phyloP scores from a whole-genome alignment of 768 basidiomycete species.

The Boletales sp. region DNA sequence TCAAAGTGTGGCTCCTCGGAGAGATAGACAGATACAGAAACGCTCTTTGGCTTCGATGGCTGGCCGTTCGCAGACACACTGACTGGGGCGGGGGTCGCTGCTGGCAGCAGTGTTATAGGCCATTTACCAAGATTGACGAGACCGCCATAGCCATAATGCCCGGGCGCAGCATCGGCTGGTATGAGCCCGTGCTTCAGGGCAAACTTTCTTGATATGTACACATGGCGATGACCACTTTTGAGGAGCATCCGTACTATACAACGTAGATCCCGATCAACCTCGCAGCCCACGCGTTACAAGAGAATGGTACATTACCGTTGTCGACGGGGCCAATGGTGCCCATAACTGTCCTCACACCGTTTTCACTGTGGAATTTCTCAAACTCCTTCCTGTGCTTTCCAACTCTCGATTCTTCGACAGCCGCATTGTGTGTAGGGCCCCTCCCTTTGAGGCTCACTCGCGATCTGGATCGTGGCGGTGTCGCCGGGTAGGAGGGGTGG shows the following conservation, averaged over 20 bases:
- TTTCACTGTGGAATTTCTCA: conserved; percentile 82
- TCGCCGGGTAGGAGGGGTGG: conserved; percentile 15
- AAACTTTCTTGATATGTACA: conserved; percentile 94
- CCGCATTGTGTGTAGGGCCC: conserved; percentile 29
- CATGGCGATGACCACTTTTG: conserved; percentile 86
- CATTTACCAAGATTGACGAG: conserved; percentile 81
- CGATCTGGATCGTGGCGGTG: conserved; percentile 31
- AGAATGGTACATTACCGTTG: conserved; percentile 52
- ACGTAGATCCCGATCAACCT: neutral
- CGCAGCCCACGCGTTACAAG: neutral
- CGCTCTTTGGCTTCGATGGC: conserved; percentile 35
- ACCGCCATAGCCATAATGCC: conserved; percentile 91
- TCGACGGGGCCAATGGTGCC: conserved; percentile 90
- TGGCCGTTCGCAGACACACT: neutral
- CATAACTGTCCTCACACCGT: conserved; percentile 89
- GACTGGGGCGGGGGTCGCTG: conserved; percentile 3
- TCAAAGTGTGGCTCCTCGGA: conserved; percentile 96
- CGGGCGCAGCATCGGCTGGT: conserved; percentile 80
- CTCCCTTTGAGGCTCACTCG: conserved; percentile 41
- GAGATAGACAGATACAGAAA: conserved; percentile 68
- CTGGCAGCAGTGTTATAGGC: conserved; percentile 68
- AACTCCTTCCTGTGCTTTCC: conserved; percentile 74
- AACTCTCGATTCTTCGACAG: conserved; percentile 39
- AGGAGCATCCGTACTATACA: conserved; percentile 84
- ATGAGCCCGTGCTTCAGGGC: conserved; percentile 87